These are phyloP conservation scores for Myochromella boudieri DNA, from an alignment of 768 basidiomycete species.

Conservation along the genomic window DNA sequence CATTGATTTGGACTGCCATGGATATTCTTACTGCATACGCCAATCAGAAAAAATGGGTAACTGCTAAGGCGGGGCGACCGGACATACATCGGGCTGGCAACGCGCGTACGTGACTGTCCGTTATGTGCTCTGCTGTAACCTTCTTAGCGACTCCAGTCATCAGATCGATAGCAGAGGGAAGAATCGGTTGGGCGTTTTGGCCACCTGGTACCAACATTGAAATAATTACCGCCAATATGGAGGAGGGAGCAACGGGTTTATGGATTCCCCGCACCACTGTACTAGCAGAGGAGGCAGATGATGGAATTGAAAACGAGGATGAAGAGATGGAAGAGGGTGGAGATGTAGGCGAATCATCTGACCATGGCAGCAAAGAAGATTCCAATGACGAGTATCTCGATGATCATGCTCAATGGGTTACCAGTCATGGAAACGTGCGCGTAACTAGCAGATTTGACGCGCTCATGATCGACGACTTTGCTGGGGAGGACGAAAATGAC, in stretches of 20 bases:
- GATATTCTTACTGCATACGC: conserved; percentile 83
- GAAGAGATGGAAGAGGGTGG: too few species aligned
- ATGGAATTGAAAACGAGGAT: conserved; percentile 32
- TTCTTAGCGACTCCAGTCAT: conserved; percentile 50
- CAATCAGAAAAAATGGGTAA: conserved; percentile 76
- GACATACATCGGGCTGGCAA: conserved; percentile 91
- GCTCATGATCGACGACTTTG: conserved; percentile 34
- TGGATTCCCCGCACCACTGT: conserved; percentile 49
- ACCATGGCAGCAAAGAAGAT: conserved; percentile 22
- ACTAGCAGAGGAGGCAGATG: conserved; percentile 30
- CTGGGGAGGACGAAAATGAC: conserved; percentile 12
- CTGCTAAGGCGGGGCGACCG: conserved; percentile 87
- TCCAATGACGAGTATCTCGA: conserved; percentile 18
- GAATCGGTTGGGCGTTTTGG: conserved; percentile 84
- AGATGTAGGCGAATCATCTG: too few species aligned
- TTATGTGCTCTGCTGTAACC: background rate
- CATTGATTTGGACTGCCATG: conserved; percentile 74
- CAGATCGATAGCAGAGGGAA: conserved; percentile 79
- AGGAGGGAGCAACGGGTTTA: conserved; percentile 45
- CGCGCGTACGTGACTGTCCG: conserved; percentile 58
- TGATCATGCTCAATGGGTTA: conserved; percentile 18
- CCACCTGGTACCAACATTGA: conserved; percentile 51
- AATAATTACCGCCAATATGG: conserved; percentile 20
- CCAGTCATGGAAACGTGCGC: conserved; percentile 21
- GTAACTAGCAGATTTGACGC: conserved; percentile 39